Evolutionary conservation across 2,329 filamentous ascomycete genomes (phyloP), one percentile per base, ranked within the genome.

Genomic region (Fusarium hostae): DNA sequence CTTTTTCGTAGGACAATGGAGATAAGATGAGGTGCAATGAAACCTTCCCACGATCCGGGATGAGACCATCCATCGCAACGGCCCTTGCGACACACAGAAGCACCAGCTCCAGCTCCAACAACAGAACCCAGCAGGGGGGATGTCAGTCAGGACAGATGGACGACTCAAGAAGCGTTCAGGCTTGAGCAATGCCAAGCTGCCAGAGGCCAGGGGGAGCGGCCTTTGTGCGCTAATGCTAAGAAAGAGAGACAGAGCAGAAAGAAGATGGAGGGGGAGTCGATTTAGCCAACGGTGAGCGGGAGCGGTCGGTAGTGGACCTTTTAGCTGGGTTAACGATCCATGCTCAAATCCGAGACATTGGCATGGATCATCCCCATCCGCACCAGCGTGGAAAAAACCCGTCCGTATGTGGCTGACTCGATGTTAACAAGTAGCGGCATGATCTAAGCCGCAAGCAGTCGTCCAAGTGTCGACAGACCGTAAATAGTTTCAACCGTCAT

Each of bases 11-110:
- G 51, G 43, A 54, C 59, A 35, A 61, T 45, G 59, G 54, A 72
- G 63, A 62, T 68, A 51, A 63, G 71, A 74, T 71, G 68, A 74
- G 66, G 54, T 75, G 66, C 70, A 64, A 73, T 70, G 50, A 57
- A 71, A 47, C n/a, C 56, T 70, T 50, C 59, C 58, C 62, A 63
- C 47, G 43, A 73, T 68, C 54, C 68, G 58, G 68, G 47, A 59
- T 71, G 48, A 71, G 58, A 68, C 68, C 28, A 50, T 71, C 48
- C 32, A 50, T 71, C 48, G 50, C 50, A 71, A 64, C 54, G 48
- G 52, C 39, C 68, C 58, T 56, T 47, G 52, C 32, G 28, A 51
- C 54, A 51, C 54, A 51, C 34, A 22, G 32, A 26, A 62, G 60
- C 35, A 12, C 35, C 57, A 45, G 39, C 41, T 24, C 22, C 59